Conservation (phyloP, 2,329 filamentous ascomycete species). For the Diaporthe citrichinensis region DNA sequence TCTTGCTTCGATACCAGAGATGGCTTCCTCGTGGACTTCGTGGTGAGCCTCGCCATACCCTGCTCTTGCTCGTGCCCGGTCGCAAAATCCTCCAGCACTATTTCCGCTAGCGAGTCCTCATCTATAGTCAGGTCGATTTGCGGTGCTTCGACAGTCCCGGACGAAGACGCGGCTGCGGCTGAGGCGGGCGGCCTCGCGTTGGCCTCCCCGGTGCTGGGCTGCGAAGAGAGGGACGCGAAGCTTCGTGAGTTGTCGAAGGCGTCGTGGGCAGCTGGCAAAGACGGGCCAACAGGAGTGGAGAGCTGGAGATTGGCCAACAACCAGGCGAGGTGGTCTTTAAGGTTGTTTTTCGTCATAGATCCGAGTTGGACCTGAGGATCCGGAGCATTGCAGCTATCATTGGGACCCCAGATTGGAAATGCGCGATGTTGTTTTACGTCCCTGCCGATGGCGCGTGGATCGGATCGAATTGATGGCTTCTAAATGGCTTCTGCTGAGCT, state of each 20-base stretch:
- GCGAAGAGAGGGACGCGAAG: conserved; percentile 43
- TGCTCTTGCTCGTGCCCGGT: conserved; percentile 48
- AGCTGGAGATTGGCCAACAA: conserved; percentile 64
- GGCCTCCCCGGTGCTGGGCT: conserved; percentile 29
- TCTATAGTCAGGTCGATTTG: conserved; percentile 46
- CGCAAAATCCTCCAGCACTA: conserved; percentile 33
- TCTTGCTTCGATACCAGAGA: conserved; percentile 58
- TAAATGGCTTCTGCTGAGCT: not conserved
- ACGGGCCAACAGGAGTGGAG: conserved; percentile 55
- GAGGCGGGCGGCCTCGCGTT: conserved; percentile 7
- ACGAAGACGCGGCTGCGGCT: conserved; percentile 23
- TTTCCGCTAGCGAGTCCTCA: conserved; percentile 36
- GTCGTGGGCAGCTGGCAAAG: conserved; percentile 52
- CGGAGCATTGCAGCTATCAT: conserved; percentile 43
- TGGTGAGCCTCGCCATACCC: conserved; percentile 62
- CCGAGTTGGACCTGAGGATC: conserved; percentile 56
- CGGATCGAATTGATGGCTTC: not conserved
- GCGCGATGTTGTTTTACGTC: not conserved
- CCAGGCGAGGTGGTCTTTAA: conserved; percentile 70
- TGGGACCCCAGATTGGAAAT: conserved; percentile 10
- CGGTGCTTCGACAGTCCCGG: conserved; percentile 33
- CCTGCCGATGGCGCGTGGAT: not conserved
- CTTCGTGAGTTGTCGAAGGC: conserved; percentile 46
- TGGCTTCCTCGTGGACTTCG: conserved; percentile 61
- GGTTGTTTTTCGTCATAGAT: conserved; percentile 72